Evolutionary conservation across 2,329 filamentous ascomycete species (phyloP), one percentile per base, ranked within the genome.

Genomic region (Aspergillus piperis): DNA sequence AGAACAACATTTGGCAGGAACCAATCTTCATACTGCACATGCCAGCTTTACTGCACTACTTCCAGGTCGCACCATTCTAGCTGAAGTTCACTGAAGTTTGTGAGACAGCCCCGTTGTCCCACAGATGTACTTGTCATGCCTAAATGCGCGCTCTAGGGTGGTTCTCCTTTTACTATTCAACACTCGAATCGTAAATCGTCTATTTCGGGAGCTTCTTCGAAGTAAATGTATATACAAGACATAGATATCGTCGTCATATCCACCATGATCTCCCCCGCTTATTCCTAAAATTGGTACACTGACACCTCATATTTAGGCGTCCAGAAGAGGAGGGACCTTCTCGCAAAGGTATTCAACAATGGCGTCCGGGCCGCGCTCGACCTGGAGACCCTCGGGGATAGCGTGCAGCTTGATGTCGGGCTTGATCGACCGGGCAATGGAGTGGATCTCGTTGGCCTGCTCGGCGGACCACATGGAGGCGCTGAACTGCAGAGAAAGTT

Each of bases 401-500:
- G 77, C 77, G 61, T 80, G 75, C 36, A 76, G 70, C 68, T 77
- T 78, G 67, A 79, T 78, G 49, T 70, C 67, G 5, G 77, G 76
- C 21, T 69, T 71, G 61, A 76, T 71, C 21, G 70, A 71, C 17
- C 70, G 68, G 19, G 75, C 77, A 19, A 74, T 78, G 7, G 69
- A 62, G 44, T 77, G 74, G 49, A 80, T 78, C 41, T 71, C 64
- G 8, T 68, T 64, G 13, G 75, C 73, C 68, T 80, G 66, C 44
- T 78, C 75, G 2, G 70, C 71, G 32, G 80, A 79, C 83, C 83
- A 85, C 83, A 85, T 85, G 3, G 82, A 88, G 2, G 87, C 86
- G 54, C 82, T 85, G 76, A 87, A 88, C 83, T 87, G 60, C 58
- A 55, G 50, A 2, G 5, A 5, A n/a, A 23, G 53, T 66, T 48